Evolutionary conservation across 1,139 yeast species (phyloP), one percentile per base, ranked within the genome.

Genomic region (Candida sp.): DNA sequence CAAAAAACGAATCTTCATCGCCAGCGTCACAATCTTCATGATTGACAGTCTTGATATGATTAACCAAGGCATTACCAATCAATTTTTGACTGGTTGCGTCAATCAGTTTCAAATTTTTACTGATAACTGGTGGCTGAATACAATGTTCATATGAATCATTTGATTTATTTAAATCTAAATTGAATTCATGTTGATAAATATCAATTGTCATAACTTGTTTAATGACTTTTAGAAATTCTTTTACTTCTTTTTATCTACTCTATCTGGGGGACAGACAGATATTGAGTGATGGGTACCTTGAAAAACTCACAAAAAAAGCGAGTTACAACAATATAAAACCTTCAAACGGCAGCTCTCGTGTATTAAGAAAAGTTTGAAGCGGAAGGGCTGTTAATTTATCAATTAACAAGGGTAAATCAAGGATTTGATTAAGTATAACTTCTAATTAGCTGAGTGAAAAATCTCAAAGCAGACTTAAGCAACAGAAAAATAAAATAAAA

Each of bases 1-100:
- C 89, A 58, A 86, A 91, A 61, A 93, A 91, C 9, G 97, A 82
- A 57, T 87, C 87, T 60, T 88, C 95, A 35, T 82, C 91, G 43
- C 90, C 95, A 5, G 93, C 79, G 25, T 68, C 80, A 64, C 95
- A 87, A 39, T 70, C 65, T 44, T 79, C 82, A 51, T 71, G 72
- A 61, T 87, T 82, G 51, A 86, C 71, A 2, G 57, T 47, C 5
- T 61, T 54, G 44, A 82, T 66, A 42, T 73, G 76, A n/a, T 61
- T 48, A 35, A 61, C 51, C 46, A 83, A 59, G 2, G 82, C 77
- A 1, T 65, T 47, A 21, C 68, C 70, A 42, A 79, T 66, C 42
- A 64, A 43, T 8, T 48, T 22, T 25, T 49, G 42, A 22, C 42
- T 22, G 32, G 27, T 19, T 21, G 35, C 22, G 21, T 36, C 30